phyloP scores from a whole-genome alignment of 73 alveolate genomes.

The Paramecium sonneborni region DNA sequence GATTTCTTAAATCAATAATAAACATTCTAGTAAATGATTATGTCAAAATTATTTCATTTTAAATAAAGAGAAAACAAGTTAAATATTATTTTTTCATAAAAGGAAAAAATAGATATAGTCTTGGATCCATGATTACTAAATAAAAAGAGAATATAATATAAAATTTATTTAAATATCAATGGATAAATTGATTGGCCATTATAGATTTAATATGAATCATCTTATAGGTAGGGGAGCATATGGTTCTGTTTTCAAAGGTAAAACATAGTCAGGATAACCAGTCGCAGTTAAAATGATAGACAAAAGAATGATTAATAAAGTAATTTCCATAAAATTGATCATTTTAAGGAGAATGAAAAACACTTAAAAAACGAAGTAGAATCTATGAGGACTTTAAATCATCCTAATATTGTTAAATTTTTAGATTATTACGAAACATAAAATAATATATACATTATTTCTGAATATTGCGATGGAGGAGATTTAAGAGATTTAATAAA shows the following conservation, averaged over 20 bases:
- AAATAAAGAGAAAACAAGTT: background rate
- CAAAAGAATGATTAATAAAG: slow-evolving; percentile 30
- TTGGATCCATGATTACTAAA: background rate
- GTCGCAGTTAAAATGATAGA: slow-evolving; percentile 44
- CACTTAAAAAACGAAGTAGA: slow-evolving; percentile 43
- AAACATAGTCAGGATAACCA: background rate
- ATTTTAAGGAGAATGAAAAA: slow-evolving; percentile 35
- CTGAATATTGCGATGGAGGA: slow-evolving; percentile 50
- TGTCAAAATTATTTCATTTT: background rate
- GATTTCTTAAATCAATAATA: too few species aligned
- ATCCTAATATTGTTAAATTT: slow-evolving; percentile 45
- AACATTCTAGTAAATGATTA: background rate
- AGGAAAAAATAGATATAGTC: background rate
- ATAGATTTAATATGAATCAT: slow-evolving; percentile 33
- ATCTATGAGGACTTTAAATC: slow-evolving; percentile 36
- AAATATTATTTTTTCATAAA: background rate
- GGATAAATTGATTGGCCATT: slow-evolving; percentile 52
- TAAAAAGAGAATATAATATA: background rate
- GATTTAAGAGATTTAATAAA: slow-evolving; percentile 43
- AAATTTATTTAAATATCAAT: background rate
- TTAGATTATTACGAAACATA: slow-evolving; percentile 4
- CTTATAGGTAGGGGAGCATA: slow-evolving; percentile 41
- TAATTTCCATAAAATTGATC: background rate
- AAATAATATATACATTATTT: slow-evolving; percentile 9
- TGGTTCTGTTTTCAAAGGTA: slow-evolving; percentile 40